Percentiles rank a stretch among this genome's conserved stretches.
Conservation (phyloP, 768 basidiomycete species). For the Strobilomyces confusus region DNA sequence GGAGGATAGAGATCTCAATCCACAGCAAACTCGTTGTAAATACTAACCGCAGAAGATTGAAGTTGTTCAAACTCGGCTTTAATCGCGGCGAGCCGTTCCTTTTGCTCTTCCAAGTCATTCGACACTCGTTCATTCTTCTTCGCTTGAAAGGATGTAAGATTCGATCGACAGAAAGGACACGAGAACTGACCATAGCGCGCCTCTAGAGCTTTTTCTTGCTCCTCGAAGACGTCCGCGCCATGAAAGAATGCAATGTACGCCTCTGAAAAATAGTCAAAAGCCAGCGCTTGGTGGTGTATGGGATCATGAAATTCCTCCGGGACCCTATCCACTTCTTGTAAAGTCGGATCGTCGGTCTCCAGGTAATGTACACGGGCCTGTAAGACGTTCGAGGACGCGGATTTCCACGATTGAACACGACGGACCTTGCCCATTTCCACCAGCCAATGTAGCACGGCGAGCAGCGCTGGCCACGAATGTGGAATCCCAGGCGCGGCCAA, state of each 20-base stretch:
- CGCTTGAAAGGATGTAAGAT: constrained; percentile 35
- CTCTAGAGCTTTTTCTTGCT: constrained; percentile 67
- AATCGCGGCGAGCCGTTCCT: constrained; percentile 41
- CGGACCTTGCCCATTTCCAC: constrained; percentile 79
- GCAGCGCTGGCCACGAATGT: constrained; percentile 87
- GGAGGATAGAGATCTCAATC: not conserved
- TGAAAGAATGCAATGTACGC: constrained; percentile 69
- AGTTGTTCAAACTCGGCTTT: constrained; percentile 55
- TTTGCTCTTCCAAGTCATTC: constrained; percentile 57
- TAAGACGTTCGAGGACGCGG: not conserved
- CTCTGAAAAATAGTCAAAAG: constrained; percentile 68
- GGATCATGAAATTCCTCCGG: constrained; percentile 76
- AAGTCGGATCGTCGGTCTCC: constrained; percentile 60
- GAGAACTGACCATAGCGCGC: constrained; percentile 64
- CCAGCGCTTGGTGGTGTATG: constrained; percentile 69
- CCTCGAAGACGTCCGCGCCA: constrained; percentile 61
- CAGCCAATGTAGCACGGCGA: constrained; percentile 92
- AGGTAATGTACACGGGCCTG: constrained; percentile 44
- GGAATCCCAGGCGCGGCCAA: constrained; percentile 83
- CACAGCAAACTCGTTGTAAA: not conserved
- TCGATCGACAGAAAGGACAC: not conserved
- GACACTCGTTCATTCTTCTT: constrained; percentile 70
- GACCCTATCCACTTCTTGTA: constrained; percentile 56
- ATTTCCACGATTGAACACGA: constrained; percentile 1
- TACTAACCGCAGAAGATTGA: constrained; percentile 55